phyloP scores from a whole-genome alignment of 805 yeast genomes.

The Candida arabinofermentans region DNA sequence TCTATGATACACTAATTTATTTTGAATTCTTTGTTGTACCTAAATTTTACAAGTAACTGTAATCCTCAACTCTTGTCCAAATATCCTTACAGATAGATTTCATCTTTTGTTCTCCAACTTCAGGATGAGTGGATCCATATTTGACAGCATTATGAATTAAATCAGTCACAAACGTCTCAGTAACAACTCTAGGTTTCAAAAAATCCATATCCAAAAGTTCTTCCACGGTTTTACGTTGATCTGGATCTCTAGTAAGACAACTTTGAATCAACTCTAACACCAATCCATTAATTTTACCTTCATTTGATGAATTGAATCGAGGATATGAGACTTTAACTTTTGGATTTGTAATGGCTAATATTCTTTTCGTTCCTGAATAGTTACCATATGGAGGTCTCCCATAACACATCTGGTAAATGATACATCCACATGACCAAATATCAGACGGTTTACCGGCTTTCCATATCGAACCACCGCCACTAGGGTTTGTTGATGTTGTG shows the following conservation, averaged over 20 bases:
- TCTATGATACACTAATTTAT: no score
- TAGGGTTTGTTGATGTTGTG: slow-evolving; percentile 25
- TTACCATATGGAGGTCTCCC: slow-evolving; percentile 88
- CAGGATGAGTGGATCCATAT: slow-evolving; percentile 52
- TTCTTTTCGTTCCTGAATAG: slow-evolving; percentile 69
- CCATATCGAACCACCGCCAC: slow-evolving; percentile 42
- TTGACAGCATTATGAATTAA: slow-evolving; percentile 73
- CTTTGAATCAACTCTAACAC: slow-evolving; percentile 66
- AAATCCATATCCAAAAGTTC: slow-evolving; percentile 61
- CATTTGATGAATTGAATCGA: slow-evolving; percentile 20
- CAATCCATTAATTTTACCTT: slow-evolving; percentile 22
- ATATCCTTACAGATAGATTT: slow-evolving; percentile 51
- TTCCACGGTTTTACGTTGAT: slow-evolving; percentile 57
- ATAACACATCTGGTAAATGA: slow-evolving; percentile 90
- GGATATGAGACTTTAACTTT: slow-evolving; percentile 69
- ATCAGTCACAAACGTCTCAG: slow-evolving; percentile 61
- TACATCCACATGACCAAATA: slow-evolving; percentile 98
- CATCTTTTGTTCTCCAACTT: slow-evolving; percentile 33
- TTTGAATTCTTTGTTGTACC: no score
- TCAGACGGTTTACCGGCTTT: slow-evolving; percentile 94
- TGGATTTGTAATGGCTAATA: slow-evolving; percentile 84
- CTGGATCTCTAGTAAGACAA: slow-evolving; percentile 71
- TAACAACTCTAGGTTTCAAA: slow-evolving; percentile 69
- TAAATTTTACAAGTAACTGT: no score
- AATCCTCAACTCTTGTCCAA: slow-evolving; percentile 46